These are phyloP conservation scores for Thelonectria discophora DNA, from an alignment of 2,329 filamentous ascomycete species.

Conservation along the genomic window DNA sequence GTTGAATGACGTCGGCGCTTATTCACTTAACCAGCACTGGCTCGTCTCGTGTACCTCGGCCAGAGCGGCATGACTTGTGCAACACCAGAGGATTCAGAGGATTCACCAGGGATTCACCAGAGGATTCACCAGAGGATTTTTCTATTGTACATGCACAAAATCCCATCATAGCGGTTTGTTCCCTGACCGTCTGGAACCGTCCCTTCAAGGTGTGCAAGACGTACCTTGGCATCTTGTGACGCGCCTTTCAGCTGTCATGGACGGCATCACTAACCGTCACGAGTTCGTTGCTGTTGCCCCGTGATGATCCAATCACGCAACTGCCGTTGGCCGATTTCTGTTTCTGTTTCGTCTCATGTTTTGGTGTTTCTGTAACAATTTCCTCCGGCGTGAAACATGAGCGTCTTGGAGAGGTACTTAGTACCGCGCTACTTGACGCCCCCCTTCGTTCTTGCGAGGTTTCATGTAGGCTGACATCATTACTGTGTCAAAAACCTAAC, in stretches of 20 bases:
- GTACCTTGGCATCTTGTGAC: too few relatives aligned
- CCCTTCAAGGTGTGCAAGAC: neutral
- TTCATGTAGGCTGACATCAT: too few relatives aligned
- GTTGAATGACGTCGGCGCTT: constrained; percentile 29
- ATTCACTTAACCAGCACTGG: constrained; percentile 32
- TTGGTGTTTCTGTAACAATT: neutral
- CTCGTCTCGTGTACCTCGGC: neutral
- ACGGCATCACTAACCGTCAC: neutral
- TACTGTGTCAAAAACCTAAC: too few relatives aligned
- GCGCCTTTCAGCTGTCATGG: neutral
- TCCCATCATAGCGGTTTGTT: neutral
- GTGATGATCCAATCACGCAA: neutral
- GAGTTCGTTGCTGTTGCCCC: neutral
- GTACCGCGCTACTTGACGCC: too few relatives aligned
- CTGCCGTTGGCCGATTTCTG: neutral
- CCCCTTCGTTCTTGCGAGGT: too few relatives aligned
- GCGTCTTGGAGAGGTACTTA: too few relatives aligned
- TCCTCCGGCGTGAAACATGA: too few relatives aligned
- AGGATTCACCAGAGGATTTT: too few relatives aligned
- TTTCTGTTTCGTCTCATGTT: neutral
- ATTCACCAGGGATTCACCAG: too few relatives aligned
- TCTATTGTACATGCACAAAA: too few relatives aligned
- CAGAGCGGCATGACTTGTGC: neutral
- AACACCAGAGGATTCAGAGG: neutral
- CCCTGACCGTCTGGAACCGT: neutral